Evolutionary conservation across 768 basidiomycete genomes (phyloP).

Genomic region (Russula earlei): DNA sequence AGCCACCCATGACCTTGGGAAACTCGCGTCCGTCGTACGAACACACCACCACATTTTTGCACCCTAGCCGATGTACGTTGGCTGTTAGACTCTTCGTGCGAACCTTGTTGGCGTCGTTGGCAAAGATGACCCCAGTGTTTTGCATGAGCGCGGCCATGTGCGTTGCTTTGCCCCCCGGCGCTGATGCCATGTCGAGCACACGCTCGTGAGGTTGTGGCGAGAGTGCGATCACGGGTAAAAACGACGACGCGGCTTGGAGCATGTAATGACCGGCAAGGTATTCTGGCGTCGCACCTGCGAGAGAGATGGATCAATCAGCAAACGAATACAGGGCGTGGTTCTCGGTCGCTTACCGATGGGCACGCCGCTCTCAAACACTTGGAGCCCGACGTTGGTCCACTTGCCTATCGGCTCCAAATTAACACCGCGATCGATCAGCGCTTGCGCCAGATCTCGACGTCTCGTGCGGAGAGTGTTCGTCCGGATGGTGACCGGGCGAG

Average conservation of each 20-base stretch:
- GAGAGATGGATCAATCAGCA: constrained; percentile 5
- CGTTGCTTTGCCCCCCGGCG: constrained; percentile 96
- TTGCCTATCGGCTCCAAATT: constrained; percentile 98
- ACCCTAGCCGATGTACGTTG: constrained; percentile 93
- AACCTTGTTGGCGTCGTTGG: constrained; percentile 91
- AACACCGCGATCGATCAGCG: constrained; percentile 90
- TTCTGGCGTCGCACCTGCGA: constrained; percentile 85
- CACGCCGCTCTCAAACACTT: constrained; percentile 92
- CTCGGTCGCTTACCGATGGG: constrained; percentile 62
- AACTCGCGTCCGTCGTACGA: constrained; percentile 97
- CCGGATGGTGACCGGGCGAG: constrained; percentile 94
- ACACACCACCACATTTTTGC: constrained; percentile 96
- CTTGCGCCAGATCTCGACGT: constrained; percentile 88
- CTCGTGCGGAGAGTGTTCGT: constrained; percentile 94
- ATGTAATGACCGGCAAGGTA: constrained; percentile 99
- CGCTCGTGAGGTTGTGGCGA: constrained; percentile 88
- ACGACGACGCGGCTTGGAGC: constrained; percentile 97
- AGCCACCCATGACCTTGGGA: constrained; percentile 97
- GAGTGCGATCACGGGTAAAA: constrained; percentile 97
- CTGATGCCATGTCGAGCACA: constrained; percentile 96
- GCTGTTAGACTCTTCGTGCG: constrained; percentile 95
- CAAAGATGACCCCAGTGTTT: constrained; percentile 96
- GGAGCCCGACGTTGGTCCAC: constrained; percentile 98
- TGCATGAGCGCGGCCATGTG: constrained; percentile 95
- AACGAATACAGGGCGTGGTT: not conserved